Percentiles rank a stretch among this genome's conserved stretches.
Evolutionary conservation across 2,329 filamentous ascomycete genomes (phyloP).

Genomic region (Podosphaera aphanis): DNA sequence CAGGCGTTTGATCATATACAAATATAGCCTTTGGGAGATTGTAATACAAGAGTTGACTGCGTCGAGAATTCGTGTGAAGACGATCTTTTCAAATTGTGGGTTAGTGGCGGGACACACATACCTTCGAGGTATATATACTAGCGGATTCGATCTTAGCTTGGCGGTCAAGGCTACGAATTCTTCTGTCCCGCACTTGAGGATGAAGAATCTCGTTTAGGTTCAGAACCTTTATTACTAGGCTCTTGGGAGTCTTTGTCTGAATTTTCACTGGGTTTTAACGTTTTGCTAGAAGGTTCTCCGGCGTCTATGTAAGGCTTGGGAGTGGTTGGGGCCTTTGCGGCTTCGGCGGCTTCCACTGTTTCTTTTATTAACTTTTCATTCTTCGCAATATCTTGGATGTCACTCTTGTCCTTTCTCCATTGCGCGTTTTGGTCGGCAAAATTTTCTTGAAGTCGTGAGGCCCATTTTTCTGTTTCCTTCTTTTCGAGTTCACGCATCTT

Average conservation of each 20-base stretch:
- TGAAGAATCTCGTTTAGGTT: not conserved
- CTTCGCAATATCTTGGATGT: constrained; percentile 44
- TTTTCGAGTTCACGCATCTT: constrained; percentile 62
- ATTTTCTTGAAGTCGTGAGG: constrained; percentile 56
- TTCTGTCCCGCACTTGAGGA: not conserved
- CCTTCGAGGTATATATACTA: not conserved
- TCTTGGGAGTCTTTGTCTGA: not conserved
- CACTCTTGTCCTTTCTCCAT: constrained; percentile 76
- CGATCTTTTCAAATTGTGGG: too few relatives aligned
- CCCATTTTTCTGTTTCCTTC: constrained; percentile 43
- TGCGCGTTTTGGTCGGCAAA: constrained; percentile 57
- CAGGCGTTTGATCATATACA: too few relatives aligned
- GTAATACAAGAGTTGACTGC: too few relatives aligned
- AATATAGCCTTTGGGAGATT: too few relatives aligned
- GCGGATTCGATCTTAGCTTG: not conserved
- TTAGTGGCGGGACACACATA: too few relatives aligned
- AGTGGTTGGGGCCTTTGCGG: not conserved
- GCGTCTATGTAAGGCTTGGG: not conserved
- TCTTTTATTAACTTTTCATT: constrained; percentile 23
- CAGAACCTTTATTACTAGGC: not conserved
- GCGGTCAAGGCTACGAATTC: not conserved
- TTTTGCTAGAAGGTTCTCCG: not conserved
- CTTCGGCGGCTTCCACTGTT: constrained; percentile 1
- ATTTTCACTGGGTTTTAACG: not conserved
- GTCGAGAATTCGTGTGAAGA: too few relatives aligned